Evolutionary conservation across 768 basidiomycete genomes (phyloP), one percentile per base, ranked within the genome.

Genomic region (Agaricus sinodeliciosus): DNA sequence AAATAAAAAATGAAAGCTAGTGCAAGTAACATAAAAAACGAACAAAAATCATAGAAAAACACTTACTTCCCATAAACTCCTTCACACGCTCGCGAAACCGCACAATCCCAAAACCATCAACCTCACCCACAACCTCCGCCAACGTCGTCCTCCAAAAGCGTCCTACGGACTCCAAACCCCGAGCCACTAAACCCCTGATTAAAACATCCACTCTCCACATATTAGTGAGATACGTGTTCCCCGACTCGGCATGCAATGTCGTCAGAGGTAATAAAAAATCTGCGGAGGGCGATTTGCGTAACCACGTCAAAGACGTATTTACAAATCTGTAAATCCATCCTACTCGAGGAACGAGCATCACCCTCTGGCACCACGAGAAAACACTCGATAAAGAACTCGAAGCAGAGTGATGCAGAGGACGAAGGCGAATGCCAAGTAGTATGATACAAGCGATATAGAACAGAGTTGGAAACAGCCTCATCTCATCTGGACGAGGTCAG

Each of bases 381-480:
- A 46, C 36, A 13, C n/a, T 53, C 16, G 43, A 40, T n/a, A 46
- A 15, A 46, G 44, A 39, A 15, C 26, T 28, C 36, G 45, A 46
- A 25, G 36, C 19, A 8, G 51, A 53, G 16, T 46, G 51, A 46
- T 46, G 44, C 8, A 53, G 27, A 40, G 51, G 51, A 35, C 44
- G 51, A 2, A 57, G 42, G 5, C 62, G 53, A 22, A 58, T 43
- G 11, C 53, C 58, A 9, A 63, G 54, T 15, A 63, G 48, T 4
- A 54, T 46, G 45, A 63, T 31, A 46, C 58, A 63, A 9, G 57
- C 50, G 37, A 55, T 51, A 39, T 58, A 55, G 40, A 62, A 57
- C 39, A 59, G 25, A 34, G 40, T 50, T 12, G 59, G 61, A 27
- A 57, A 55, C 34, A 55, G 35, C 37, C 49, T 61, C 55, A 59